Conservation (phyloP, 2,329 filamentous ascomycete genomes). For the Hypocrella siamensis region DNA sequence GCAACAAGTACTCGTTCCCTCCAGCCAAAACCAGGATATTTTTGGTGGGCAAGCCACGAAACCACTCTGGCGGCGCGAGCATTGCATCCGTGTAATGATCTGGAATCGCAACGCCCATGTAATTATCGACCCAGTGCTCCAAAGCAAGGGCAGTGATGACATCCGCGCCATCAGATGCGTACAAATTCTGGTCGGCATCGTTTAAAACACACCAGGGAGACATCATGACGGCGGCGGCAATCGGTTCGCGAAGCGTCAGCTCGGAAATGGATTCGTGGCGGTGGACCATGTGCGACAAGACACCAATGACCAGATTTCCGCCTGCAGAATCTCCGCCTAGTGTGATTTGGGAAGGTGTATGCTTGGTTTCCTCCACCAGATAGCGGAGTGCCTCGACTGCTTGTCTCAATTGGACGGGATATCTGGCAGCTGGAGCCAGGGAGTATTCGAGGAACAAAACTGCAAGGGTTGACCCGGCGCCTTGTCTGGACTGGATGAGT, state of each 20-base stretch:
- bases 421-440: slow-evolving; percentile 7
- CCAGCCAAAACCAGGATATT: slow-evolving; percentile 7
- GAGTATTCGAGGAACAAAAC: slow-evolving; percentile 8
- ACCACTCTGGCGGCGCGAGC: slow-evolving; percentile 7
- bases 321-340: slow-evolving; percentile 10
- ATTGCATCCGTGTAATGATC: slow-evolving; percentile 8
- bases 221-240: slow-evolving; percentile 6
- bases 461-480: slow-evolving; percentile 6
- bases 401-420: slow-evolving; percentile 9
- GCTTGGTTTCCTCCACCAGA: slow-evolving; percentile 5
- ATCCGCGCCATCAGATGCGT: slow-evolving; percentile 7
- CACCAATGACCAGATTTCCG: slow-evolving; percentile 8
- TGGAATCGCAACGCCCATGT: slow-evolving; percentile 4
- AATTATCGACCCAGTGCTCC: slow-evolving; percentile 5
- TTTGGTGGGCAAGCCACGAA: slow-evolving; percentile 7
- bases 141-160: slow-evolving; percentile 6
- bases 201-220: slow-evolving; percentile 9
- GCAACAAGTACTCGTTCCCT: slow-evolving; percentile 8
- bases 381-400: slow-evolving; percentile 8
- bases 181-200: slow-evolving; percentile 3
- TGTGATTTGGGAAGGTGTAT: slow-evolving; percentile 5
- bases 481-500: slow-evolving; percentile 5
- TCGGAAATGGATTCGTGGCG: slow-evolving; percentile 7
- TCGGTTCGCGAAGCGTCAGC: slow-evolving; percentile 5
- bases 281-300: slow-evolving; percentile 9